Base-by-base conservation (phyloP, 768 basidiomycete genomes). In the Podaxis sp. region DNA sequence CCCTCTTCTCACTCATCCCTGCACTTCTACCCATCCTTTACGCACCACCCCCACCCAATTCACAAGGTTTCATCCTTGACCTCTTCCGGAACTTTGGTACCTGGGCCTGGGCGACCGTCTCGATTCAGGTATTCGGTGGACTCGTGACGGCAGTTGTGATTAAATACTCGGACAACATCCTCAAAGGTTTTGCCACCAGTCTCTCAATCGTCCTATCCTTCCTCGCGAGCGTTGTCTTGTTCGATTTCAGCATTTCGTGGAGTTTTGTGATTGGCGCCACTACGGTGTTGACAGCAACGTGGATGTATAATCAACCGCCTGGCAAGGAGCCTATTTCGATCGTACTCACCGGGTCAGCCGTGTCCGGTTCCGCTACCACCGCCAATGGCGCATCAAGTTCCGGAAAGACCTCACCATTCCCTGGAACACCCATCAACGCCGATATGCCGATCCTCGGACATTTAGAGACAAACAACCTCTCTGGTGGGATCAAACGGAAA, bases 141-240 rank as follows among this genome's bases (percentile, higher is more conserved):
- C 80, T 99, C 50, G 75, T 98, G 65, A 99, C 96, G 3, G 96
- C 97, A 1, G 74, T 99, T 33, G 97, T 99, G 63, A 99, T 99
- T 83, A 94, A 96, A 74, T 96, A 98, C 72, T 91, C 92, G 60
- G 94, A 95, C 75, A 98, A 97, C 73, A 93, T 93, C 68, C 80
- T 93, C 70, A 96, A 97, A 73, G 96, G 96, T n/a, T 99, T 99
- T 70, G 96, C 96, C 4, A 99, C 96, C 2, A 90, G 88, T 65
- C 82, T 99, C 48, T 91, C 91, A 65, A 99, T 99, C 76, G 87
- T 99, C 61, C 78, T 99, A 44, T 96, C 95, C 56, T 99, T 96
- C 86, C 84, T 96, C 63, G 94, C 95, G 1, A 93, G 90, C 50
- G 93, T 99, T 66, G 85, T 85, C 33, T 83, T 99, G 50, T 99